Percentiles rank a stretch among this genome's conserved stretches.
phyloP scores from a whole-genome alignment of 495 filamentous ascomycete species.

The Podospora pseudoanserina region DNA sequence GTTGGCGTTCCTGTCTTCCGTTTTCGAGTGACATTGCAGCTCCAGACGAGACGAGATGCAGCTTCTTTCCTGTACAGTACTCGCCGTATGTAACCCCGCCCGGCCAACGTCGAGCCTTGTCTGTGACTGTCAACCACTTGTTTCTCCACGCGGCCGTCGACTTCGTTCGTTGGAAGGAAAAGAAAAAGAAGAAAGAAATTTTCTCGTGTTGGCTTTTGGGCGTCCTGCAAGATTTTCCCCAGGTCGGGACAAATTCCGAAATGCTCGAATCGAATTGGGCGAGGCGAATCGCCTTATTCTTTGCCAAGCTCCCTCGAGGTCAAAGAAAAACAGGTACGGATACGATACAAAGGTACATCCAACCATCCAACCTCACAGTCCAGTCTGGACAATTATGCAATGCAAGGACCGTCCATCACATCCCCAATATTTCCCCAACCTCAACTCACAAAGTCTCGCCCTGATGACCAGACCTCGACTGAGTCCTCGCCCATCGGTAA shows the following conservation, averaged over 20 bases:
- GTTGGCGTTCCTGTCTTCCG: slow-evolving; percentile 6
- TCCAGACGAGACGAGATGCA: background rate
- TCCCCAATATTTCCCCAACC: background rate
- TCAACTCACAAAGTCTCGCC: background rate
- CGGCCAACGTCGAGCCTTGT: background rate
- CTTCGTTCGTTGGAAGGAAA: background rate
- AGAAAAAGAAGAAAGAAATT: background rate
- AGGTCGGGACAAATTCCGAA: background rate
- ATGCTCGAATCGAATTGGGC: background rate
- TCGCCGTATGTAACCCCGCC: background rate
- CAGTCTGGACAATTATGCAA: background rate
- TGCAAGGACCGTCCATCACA: slow-evolving; percentile 5
- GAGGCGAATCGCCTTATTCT: background rate
- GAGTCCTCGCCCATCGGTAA: background rate
- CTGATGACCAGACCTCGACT: background rate
- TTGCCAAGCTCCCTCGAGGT: background rate
- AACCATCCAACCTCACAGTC: background rate
- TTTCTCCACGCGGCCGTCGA: background rate
- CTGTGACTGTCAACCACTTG: background rate
- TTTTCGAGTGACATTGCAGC: slow-evolving; percentile 4
- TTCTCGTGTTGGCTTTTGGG: background rate
- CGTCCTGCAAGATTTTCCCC: background rate
- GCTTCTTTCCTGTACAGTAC: background rate
- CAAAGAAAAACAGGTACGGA: background rate
- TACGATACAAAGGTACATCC: background rate